These are phyloP conservation scores for Ogataea pignaliae DNA, from an alignment of 805 yeast species.

Conservation along the genomic window DNA sequence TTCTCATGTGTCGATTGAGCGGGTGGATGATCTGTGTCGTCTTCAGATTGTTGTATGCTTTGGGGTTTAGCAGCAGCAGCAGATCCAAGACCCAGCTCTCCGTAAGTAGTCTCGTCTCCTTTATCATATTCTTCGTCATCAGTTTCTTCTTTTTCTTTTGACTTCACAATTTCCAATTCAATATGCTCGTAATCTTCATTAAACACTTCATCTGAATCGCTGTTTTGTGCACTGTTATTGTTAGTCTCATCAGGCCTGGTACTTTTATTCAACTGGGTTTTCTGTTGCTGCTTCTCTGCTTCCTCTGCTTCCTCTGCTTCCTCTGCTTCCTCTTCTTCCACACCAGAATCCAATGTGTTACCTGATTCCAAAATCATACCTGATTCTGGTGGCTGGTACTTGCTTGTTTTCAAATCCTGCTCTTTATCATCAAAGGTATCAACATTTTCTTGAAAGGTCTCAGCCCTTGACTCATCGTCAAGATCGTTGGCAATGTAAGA, in stretches of 20 bases:
- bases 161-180: no score
- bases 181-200: not conserved
- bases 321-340: slow-evolving; percentile 2
- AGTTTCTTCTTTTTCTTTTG: not conserved
- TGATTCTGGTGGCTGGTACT: not conserved
- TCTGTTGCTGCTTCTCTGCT: not conserved
- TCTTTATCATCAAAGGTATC: no score
- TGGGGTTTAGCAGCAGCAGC: no score
- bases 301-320: slow-evolving; percentile 3
- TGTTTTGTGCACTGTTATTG: not conserved
- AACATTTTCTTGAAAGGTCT: no score
- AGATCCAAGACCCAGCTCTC: not conserved
- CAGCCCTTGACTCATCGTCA: no score
- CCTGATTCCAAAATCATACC: not conserved
- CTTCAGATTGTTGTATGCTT: not conserved
- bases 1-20: no score
- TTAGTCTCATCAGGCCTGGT: not conserved
- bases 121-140: not conserved
- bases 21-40: no score
- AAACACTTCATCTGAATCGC: not conserved
- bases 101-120: no score
- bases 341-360: not conserved
- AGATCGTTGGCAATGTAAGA: no score
- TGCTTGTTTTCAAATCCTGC: not conserved
- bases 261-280: not conserved